Base-by-base conservation (phyloP, 805 yeast genomes). In the Yamadazyma philogaea region DNA sequence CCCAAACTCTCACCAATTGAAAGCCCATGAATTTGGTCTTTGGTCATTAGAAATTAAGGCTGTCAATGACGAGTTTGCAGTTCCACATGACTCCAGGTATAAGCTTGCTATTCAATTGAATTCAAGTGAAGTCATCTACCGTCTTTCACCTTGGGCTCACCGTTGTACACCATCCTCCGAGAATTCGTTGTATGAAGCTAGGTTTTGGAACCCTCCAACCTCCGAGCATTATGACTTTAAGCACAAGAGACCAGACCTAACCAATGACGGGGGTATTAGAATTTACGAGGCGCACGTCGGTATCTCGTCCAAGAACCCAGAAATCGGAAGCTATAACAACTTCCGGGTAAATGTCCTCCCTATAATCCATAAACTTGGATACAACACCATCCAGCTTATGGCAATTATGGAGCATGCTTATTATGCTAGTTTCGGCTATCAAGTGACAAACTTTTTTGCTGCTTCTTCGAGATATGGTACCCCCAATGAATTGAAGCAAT, bases 321-420 rank as follows among this genome's bases (percentile, higher is more conserved):
- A 78, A 44, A 68, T 93, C 40, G 96, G 96, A 2, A 65, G 91
- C 10, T 91, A 91, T 64, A 81, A 78, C 50, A 95, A 91, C 60
- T 91, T 91, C 61, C 84, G 96, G 11, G 52, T 68, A 34, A 81
- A 86, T 50, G 74, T 89, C 10, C 74, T 91, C 48, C 98, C 98
- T n/a, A 74, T 83, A 34, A 87, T 91, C 52, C 81, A 80, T 52
- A 78, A 83, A 48, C 73, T 90, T 46, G 97, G 97, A 28, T 91
- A 91, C 63, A 88, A 93, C 62, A 82, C 96, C 4, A 84, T 91
- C 54, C 99, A 91, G 66, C 73, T 91, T 57, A 91, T 91, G 99
- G 97, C 99, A 0, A 77, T 91, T 34, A 91, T 91, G 99, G 99
- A 91, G 64, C 99, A 91, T 61, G 98, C 99, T 1, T 91, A 91